A percentile compares a stretch with the other conserved stretches of the same genome.
Evolutionary conservation across 129 eudicot genomes (phyloP).

Genomic region (Pseudognaphalium luteoalbum): DNA sequence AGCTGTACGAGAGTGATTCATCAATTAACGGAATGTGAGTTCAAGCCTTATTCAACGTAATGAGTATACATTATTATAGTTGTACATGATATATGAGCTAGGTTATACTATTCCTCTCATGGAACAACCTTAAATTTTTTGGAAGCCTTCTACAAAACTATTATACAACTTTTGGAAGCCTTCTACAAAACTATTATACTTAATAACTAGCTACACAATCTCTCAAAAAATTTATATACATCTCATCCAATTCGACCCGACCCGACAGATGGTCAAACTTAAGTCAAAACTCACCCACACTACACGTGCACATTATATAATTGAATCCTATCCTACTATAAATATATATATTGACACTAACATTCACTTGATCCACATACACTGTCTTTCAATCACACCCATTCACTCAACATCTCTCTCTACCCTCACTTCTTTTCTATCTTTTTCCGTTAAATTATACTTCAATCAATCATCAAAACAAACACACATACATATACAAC

Average conservation of each 20-base stretch:
- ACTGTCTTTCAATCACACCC: slow-evolving; percentile 34
- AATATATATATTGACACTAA: not conserved
- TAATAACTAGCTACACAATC: too few species aligned
- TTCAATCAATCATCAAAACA: slow-evolving; percentile 2
- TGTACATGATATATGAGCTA: too few species aligned
- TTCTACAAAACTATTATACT: too few species aligned
- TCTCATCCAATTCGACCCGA: not conserved
- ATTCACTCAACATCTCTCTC: slow-evolving; percentile 27
- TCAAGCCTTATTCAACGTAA: too few species aligned
- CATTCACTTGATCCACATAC: slow-evolving; percentile 20
- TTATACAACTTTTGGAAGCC: too few species aligned
- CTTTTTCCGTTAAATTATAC: not conserved
- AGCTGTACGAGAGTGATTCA: too few species aligned
- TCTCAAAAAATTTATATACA: too few species aligned
- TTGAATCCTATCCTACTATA: slow-evolving; percentile 31
- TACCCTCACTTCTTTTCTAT: not conserved
- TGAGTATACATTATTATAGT: too few species aligned
- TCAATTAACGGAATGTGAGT: too few species aligned
- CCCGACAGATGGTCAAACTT: slow-evolving; percentile 4
- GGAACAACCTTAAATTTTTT: too few species aligned
- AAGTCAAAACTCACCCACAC: slow-evolving; percentile 17
- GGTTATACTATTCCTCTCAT: too few species aligned
- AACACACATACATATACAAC: not conserved
- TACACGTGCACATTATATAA: slow-evolving; percentile 32
- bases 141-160: too few species aligned